A percentile compares a stretch with the other conserved stretches of the same genome.
These are phyloP conservation scores for Backusella tuberculispora DNA, from an alignment of 192 early-diverging fungal genomes.

Conservation along the genomic window DNA sequence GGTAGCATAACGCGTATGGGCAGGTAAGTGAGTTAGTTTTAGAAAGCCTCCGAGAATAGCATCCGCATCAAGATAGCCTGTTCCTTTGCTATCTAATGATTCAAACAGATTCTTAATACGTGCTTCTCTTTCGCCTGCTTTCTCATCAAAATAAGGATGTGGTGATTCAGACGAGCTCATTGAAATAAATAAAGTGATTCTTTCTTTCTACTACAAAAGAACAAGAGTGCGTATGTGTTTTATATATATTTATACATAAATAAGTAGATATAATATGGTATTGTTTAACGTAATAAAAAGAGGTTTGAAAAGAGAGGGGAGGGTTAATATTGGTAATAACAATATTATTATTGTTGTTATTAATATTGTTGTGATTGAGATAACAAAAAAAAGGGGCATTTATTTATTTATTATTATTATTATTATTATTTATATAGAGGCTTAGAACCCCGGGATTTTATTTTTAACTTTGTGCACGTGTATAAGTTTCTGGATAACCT, in stretches of 20 bases:
- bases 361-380: no score
- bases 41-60: constrained; percentile 44
- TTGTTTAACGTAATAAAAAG: neutral
- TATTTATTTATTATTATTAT: no score
- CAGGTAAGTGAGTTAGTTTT: constrained; percentile 45
- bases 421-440: no score
- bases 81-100: constrained; percentile 35
- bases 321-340: no score
- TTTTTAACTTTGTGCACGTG: no score
- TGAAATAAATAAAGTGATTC: neutral
- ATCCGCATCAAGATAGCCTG: constrained; percentile 42
- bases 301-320: neutral
- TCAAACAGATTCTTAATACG: constrained; percentile 47
- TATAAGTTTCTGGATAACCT: no score
- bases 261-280: neutral
- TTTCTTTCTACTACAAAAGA: neutral
- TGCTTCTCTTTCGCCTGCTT: constrained; percentile 33
- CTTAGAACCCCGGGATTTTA: no score
- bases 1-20: constrained; percentile 48
- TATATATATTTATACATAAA: constrained; percentile 11
- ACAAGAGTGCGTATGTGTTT: neutral
- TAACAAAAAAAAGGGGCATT: no score
- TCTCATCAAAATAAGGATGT: constrained; percentile 45
- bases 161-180: constrained; percentile 16
- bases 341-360: no score